Evolutionary conservation across 805 yeast species (phyloP), one percentile per base, ranked within the genome.

Genomic region (Ogataea henricii): DNA sequence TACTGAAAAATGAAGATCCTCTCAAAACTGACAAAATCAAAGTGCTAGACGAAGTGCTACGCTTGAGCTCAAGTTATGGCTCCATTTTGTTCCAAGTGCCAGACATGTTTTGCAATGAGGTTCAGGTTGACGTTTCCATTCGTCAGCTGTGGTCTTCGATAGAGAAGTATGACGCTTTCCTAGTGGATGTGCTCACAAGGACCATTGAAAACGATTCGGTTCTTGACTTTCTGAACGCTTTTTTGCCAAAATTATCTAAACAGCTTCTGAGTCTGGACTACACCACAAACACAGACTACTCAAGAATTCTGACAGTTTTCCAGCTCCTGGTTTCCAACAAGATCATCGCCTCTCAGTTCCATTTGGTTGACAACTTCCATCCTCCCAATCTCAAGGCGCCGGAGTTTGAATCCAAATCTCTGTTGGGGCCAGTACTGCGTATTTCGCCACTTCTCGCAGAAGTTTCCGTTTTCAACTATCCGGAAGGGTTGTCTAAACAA

Each of bases 351-450:
- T 68, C 79, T 0, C 61, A 73, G 1, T 76, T 89, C 52, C 74
- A 89, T 1, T 70, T 79, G 54, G 68, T 83, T 34, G 78, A 81
- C 40, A 74, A 75, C 1, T 84, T 85, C 60, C 66, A 68, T 58
- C 72, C 79, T 7, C 69, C 74, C 1, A 72, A 73, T 6, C 66
- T 72, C 42, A 67, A 76, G 9, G 80, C 85, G 1, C 66, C 76
- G 14, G 74, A 76, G 39, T 77, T 78, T 58, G 95, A 87, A 59
- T 68, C 69, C 13, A 71, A 73, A 20, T 80, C 96, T 0, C 65
- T 88, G 14, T 68, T 92, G 46, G 98, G 97, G 2, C 86, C 96
- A 6, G 72, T 89, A 25, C 76, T 89, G 46, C 73, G 83, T 48
- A 67, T 89, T 18, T 87, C 96, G 0, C 96, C 97, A 0, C 68